These are phyloP conservation scores for Pestalotiopsis sp. DNA, from an alignment of 2,329 filamentous ascomycete genomes.

Conservation along the genomic window DNA sequence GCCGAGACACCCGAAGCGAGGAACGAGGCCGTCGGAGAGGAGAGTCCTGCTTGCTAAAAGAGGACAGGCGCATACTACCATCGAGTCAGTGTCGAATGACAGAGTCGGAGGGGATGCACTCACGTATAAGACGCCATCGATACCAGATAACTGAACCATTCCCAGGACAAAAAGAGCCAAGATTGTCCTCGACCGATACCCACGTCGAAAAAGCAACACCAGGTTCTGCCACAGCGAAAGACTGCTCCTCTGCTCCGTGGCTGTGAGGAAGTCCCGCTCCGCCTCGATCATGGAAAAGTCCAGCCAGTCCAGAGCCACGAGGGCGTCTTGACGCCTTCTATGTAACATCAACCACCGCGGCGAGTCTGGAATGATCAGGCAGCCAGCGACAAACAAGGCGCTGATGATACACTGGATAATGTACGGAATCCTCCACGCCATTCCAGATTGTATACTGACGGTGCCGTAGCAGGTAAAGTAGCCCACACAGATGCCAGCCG, in stretches of 20 bases:
- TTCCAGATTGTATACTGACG: constrained; percentile 43
- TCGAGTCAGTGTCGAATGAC: background rate
- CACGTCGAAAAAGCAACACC: constrained; percentile 36
- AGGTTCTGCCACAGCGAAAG: constrained; percentile 35
- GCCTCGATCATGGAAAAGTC: constrained; percentile 47
- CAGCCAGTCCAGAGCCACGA: constrained; percentile 41
- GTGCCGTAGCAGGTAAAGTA: constrained; percentile 65
- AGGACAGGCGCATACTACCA: constrained; percentile 60
- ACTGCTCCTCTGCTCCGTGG: constrained; percentile 27
- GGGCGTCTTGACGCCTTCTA: constrained; percentile 49
- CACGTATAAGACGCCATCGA: constrained; percentile 65
- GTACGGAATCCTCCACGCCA: constrained; percentile 61
- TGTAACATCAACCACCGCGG: constrained; percentile 58
- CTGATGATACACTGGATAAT: constrained; percentile 47
- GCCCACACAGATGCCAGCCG: constrained; percentile 52
- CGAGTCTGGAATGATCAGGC: constrained; percentile 53
- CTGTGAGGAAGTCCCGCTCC: constrained; percentile 46
- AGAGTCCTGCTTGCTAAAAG: constrained; percentile 61
- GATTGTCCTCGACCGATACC: constrained; percentile 36
- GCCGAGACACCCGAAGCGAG: constrained; percentile 64
- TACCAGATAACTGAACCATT: constrained; percentile 63
- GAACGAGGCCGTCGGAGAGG: constrained; percentile 55
- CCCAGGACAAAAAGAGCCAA: constrained; percentile 53
- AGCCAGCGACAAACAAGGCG: constrained; percentile 38
- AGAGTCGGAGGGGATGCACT: constrained; percentile 21